Evolutionary conservation across 371 early-diverging fungal genomes (phyloP), one percentile per base, ranked within the genome.

Genomic region (Syncephalis fuscata): DNA sequence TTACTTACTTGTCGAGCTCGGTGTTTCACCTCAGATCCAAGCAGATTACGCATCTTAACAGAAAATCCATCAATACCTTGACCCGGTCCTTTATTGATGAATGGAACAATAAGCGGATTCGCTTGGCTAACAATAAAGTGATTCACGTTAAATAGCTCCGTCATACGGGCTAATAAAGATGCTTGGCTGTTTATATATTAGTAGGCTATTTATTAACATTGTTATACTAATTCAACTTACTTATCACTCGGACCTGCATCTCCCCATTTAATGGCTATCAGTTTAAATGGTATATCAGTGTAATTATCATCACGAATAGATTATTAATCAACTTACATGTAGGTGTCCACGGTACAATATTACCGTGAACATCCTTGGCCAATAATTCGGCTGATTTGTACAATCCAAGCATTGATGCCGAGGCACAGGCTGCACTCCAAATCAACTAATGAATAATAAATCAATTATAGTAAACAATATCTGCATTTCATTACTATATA

Each of bases 111-210:
- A 54, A 70, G 73, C 0, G 74, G 65, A 48, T 70, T 76, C 4
- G 80, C 80, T 54, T 81, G 78, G 0, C 80, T 79, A 1, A 84
- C 78, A 46, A 84, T 80, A 53, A 79, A 76, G 54, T 81, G 78
- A 43, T 82, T 84, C 16, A 80, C 82, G 45, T 82, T 80, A 45
- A 81, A 82, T 2, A 84, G 61, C 47, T 84, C 82, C 1, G 78
- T 68, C 5, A 84, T 59, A 39, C 81, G 65, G 21, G 67, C 56
- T 15, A 75, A 40, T 1, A 81, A 80, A 8, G 73, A 69, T 47
- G 78, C 78, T n/a, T 45, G 45, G n/a, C 20, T 41, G n/a, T 4
- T 7, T 32, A 32, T 7, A 7, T 7, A 32, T 32, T 32, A 32
- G 32, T 32, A 32, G 15, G 15, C 11, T 44, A 22, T n/a, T 17